These are phyloP conservation scores for Straminergon stramineum DNA, from an alignment of 225 moss, liverwort and hornwort genomes.

Conservation along the genomic window DNA sequence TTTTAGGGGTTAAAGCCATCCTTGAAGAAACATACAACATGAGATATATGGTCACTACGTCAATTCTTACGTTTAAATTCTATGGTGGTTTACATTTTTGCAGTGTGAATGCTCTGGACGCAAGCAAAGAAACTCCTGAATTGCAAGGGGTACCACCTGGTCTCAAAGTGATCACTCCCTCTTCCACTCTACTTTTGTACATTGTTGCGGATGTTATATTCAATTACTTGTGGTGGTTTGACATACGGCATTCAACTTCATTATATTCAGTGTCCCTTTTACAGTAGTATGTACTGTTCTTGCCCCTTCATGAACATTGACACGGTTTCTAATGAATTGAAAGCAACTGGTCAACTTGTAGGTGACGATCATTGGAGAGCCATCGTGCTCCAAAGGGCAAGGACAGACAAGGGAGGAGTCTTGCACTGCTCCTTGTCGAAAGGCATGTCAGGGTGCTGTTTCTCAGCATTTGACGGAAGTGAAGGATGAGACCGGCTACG, in stretches of 20 bases:
- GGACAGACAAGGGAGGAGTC: constrained; percentile 52
- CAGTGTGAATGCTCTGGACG: constrained; percentile 54
- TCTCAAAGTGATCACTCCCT: constrained; percentile 25
- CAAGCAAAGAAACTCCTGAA: constrained; percentile 61
- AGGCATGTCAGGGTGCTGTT: constrained; percentile 41
- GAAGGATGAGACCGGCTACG: constrained; percentile 53
- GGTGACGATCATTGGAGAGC: constrained; percentile 47
- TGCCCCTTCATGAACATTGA: not conserved
- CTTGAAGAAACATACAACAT: not conserved
- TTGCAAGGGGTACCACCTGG: constrained; percentile 54
- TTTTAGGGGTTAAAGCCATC: not conserved
- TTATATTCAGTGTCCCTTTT: not conserved
- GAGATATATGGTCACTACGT: not conserved
- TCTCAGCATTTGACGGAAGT: constrained; percentile 37
- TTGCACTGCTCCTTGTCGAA: constrained; percentile 36
- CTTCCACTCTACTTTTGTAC: not conserved
- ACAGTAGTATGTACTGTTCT: not conserved
- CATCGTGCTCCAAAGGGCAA: constrained; percentile 51
- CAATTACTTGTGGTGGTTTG: not conserved
- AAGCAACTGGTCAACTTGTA: not conserved
- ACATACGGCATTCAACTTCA: not conserved
- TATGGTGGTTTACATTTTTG: not conserved
- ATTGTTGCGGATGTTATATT: not conserved
- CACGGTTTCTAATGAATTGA: not conserved
- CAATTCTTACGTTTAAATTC: not conserved